Evolutionary conservation across 768 basidiomycete genomes (phyloP), one percentile per base, ranked within the genome.

Genomic region (Leccinum subtestaceum): DNA sequence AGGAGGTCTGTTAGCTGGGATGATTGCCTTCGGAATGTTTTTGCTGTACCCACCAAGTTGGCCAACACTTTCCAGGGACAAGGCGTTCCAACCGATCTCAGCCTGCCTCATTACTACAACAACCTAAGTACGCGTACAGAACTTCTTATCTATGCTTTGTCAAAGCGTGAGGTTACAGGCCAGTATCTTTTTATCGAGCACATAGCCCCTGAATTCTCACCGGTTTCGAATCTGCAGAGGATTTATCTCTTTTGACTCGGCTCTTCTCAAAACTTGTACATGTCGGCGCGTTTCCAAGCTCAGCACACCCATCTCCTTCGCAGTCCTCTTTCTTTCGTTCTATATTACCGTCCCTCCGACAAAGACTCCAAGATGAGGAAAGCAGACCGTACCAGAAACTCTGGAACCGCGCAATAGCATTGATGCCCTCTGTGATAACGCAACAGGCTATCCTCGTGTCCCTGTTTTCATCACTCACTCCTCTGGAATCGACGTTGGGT

Each of bases 41-140:
- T 86, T 52, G 78, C 83, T 15, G 73, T 95, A 8, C 93, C 95
- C 34, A 77, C 78, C n/a, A 93, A 86, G 71, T 84, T 89, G 8
- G 87, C 89, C 23, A 97, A 98, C 73, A 81, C 82, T 2, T 70
- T 86, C 34, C 81, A 77, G 29, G 77, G 75, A 21, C 75, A 75
- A 49, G 66, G 64, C 4, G 65, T 81, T 2, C 88, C 88, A 1
- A 59, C 65, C 17, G 67, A 62, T 17, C 73, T 97, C 48, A 80
- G 85, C 66, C 77, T 84, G 61, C 81, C 80, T 17, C 62, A 65
- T 5, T 91, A 88, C 71, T 82, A 84, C 68, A 77, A 80, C 55
- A 65, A 76, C 47, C 55, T 91, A 25, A 78, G 82, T 60, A 51
- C 76, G 51, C 79, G 87, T 45, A 80, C 76, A 23, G 85, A 91